Conservation (phyloP, 805 yeast genomes). For the Saturnispora galanensis region DNA sequence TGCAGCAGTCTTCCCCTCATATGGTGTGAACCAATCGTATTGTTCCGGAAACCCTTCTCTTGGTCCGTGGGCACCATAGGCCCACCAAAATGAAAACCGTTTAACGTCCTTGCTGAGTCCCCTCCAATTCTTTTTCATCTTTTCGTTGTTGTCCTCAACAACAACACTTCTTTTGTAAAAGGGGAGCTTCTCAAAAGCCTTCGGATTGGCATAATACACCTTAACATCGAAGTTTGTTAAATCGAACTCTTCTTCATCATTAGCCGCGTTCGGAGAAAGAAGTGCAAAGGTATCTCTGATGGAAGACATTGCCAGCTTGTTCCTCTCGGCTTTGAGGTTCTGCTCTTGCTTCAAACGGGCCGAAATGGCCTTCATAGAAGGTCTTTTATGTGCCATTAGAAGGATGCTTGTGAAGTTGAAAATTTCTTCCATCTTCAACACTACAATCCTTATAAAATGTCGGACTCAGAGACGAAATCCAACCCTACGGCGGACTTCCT, state of each 20-base stretch:
- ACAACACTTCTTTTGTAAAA: slow-evolving; percentile 48
- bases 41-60: slow-evolving; percentile 44
- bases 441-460: too few relatives aligned
- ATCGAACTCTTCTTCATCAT: slow-evolving; percentile 26
- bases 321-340: slow-evolving; percentile 23
- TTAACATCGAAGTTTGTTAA: slow-evolving; percentile 25
- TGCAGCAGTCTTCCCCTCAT: slow-evolving; percentile 2
- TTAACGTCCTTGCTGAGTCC: slow-evolving; percentile 39
- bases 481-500: slow-evolving; percentile 38
- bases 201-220: slow-evolving; percentile 25
- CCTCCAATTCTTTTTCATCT: slow-evolving; percentile 46
- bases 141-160: slow-evolving; percentile 37
- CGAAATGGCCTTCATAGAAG: slow-evolving; percentile 11
- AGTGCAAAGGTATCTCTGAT: slow-evolving; percentile 31
- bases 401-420: too few relatives aligned
- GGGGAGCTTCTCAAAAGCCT: slow-evolving; percentile 25
- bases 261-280: slow-evolving; percentile 22
- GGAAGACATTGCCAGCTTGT: slow-evolving; percentile 30
- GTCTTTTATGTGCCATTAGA: background rate
- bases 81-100: slow-evolving; percentile 47
- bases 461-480: background rate
- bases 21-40: slow-evolving; percentile 28
- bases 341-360: slow-evolving; percentile 21
- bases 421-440: too few relatives aligned
- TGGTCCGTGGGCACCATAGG: slow-evolving; percentile 66